These are phyloP conservation scores for Beta macrorhiza DNA, from an alignment of 179 eudicot species.

Conservation along the genomic window DNA sequence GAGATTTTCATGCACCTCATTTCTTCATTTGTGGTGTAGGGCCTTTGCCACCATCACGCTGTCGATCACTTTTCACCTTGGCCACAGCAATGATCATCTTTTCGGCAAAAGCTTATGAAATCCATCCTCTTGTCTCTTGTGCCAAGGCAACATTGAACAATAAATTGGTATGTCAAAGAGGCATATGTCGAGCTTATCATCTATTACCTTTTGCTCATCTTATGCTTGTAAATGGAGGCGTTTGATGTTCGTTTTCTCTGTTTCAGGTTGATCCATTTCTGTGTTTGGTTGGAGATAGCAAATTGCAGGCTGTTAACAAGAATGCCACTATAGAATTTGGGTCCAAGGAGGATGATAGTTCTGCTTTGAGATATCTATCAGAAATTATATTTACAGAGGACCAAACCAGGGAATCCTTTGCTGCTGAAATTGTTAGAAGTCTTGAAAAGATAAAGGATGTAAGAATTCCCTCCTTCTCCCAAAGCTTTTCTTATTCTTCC, in stretches of 20 bases:
- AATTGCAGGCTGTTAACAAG: conserved; percentile 49
- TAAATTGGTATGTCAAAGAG: conserved; percentile 45
- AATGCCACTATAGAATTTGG: conserved; percentile 47
- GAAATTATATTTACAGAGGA: conserved; percentile 46
- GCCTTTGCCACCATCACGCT: conserved; percentile 76
- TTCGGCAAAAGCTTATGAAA: conserved; percentile 72
- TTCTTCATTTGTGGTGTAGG: conserved; percentile 47
- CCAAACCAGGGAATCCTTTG: conserved; percentile 54
- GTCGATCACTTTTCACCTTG: conserved; percentile 85
- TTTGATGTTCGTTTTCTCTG: conserved; percentile 6
- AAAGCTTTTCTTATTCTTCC: too few relatives aligned
- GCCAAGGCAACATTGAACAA: conserved; percentile 61
- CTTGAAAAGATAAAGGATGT: conserved; percentile 52
- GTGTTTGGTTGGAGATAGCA: conserved; percentile 66
- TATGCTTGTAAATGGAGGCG: too few relatives aligned
- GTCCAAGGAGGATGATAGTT: conserved; percentile 59
- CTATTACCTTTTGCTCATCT: background rate
- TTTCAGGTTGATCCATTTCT: conserved; percentile 73
- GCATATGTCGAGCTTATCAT: background rate
- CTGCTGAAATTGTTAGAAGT: conserved; percentile 48
- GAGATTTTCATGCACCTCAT: background rate
- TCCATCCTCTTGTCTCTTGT: conserved; percentile 54
- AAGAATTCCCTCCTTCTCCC: conserved; percentile 8
- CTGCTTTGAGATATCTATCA: conserved; percentile 54
- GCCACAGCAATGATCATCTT: conserved; percentile 84